Evolutionary conservation across 106 monocot genomes (phyloP).

Genomic region (Narthecium ossifragum): DNA sequence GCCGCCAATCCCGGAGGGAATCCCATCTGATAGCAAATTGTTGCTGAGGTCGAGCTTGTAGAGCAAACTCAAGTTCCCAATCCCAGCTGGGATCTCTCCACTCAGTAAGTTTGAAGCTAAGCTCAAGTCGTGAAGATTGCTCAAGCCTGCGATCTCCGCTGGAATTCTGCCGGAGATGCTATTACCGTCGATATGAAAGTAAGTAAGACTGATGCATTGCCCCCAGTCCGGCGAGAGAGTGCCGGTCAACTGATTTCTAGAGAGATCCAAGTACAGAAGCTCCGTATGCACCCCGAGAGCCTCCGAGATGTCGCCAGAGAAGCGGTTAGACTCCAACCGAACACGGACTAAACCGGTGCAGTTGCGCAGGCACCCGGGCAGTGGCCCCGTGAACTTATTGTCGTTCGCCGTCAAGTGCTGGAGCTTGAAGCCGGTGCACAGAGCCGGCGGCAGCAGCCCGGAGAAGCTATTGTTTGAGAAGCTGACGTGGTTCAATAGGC

Average conservation of each 20-base stretch:
- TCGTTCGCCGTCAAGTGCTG: conserved; percentile 18
- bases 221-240: conserved; percentile 50
- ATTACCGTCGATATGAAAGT: conserved; percentile 26
- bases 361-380: conserved; percentile 50
- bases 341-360: conserved; percentile 33
- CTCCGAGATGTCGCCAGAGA: conserved; percentile 47
- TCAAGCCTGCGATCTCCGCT: conserved; percentile 16
- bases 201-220: conserved; percentile 26
- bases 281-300: conserved; percentile 36
- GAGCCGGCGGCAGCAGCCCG: conserved; percentile 29
- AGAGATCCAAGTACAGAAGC: conserved; percentile 36
- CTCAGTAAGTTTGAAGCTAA: conserved; percentile 34
- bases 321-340: conserved; percentile 37
- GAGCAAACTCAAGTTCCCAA: conserved; percentile 18
- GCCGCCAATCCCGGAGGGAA: conserved; percentile 28
- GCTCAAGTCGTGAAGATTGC: conserved; percentile 16
- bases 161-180: conserved; percentile 42
- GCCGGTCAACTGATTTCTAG: conserved; percentile 45
- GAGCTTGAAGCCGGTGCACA: conserved; percentile 47
- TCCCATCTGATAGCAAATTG: conserved; percentile 35
- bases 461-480: conserved; percentile 51
- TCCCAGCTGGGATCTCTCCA: conserved; percentile 35
- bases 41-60: conserved; percentile 37
- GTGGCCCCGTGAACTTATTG: conserved; percentile 55
- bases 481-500: conserved; percentile 3